A percentile compares a stretch with the other conserved stretches of the same genome.
Evolutionary conservation across 2,329 filamentous ascomycete species (phyloP).

Genomic region (Ceratocystis lukuohia): DNA sequence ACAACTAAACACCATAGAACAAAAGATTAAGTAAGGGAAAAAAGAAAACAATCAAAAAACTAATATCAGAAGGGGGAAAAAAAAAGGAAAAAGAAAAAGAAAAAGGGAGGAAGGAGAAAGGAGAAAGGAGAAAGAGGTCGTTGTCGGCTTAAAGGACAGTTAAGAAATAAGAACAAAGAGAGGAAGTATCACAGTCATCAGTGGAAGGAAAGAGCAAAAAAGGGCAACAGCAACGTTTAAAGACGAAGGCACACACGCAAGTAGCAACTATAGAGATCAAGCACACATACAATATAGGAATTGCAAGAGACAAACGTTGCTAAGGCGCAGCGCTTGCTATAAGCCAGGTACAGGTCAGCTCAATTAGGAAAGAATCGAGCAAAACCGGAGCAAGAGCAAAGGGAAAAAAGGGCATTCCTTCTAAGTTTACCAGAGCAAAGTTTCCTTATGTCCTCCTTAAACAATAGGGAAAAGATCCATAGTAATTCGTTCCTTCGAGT

Average conservation of each 20-base stretch:
- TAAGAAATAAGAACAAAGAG: background rate
- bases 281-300: background rate
- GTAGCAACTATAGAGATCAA: background rate
- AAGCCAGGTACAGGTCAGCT: background rate
- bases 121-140: background rate
- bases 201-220: too few relatives aligned
- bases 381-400: conserved; percentile 10
- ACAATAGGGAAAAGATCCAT: background rate
- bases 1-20: background rate
- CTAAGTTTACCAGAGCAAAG: background rate
- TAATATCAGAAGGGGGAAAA: conserved; percentile 7
- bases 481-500: conserved; percentile 4
- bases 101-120: background rate
- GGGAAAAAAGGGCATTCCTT: conserved; percentile 2
- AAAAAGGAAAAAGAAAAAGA: conserved; percentile 7
- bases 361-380: background rate
- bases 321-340: background rate
- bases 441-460: background rate
- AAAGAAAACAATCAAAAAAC: background rate
- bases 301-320: background rate
- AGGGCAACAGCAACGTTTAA: background rate
- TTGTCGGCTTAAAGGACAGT: background rate
- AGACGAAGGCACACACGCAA: background rate
- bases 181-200: background rate
- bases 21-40: background rate